Evolutionary conservation across 2,329 filamentous ascomycete species (phyloP), one percentile per base, ranked within the genome.

Genomic region (Arthrobotrys megalospora): DNA sequence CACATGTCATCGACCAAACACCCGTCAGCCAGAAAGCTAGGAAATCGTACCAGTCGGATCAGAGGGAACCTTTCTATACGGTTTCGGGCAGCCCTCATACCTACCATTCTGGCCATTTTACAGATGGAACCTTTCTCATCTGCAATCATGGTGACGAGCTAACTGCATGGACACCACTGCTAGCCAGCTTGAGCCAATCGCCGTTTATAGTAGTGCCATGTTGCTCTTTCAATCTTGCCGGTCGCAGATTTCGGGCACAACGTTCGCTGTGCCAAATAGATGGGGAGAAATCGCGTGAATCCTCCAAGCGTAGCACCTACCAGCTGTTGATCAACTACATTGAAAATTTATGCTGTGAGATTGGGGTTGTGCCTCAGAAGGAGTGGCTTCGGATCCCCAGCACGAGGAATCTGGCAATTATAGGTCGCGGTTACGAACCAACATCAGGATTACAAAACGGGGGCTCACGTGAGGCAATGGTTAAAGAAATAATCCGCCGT

Each of bases 61-160:
- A 21, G 14, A 28, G 12, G 19, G 48, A 50, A 28, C 62, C 75
- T 11, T 72, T 78, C 41, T 78, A 72, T 50, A 67, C 8, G 11
- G 24, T 63, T 6, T 19, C 67, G 6, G 67, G 45, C 6, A 68
- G 38, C 16, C 28, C 34, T n/a, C 52, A 72, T 8, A 81, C 84
- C 87, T 84, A 84, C 79, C 87, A 89, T 80, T 83, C 86, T 79
- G 96, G 95, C 41, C 82, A 87, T 8, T 97, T 98, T 82, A 87
- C 89, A 0, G 83, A 84, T 14, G 90, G 90, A 32, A 96, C 93
- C 0, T 99, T 99, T 84, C 93, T 99, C 82, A 92, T 99, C 80
- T 97, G 94, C 60, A 99, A 99, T 83, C 96, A 99, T 84, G 95
- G 95, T 10, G 96, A 99, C 83, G 94, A 99, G 85, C 88, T 99